A percentile compares a stretch with the other conserved stretches of the same genome.
Evolutionary conservation across 495 filamentous ascomycete genomes (phyloP).

Genomic region (Neurospora africana): DNA sequence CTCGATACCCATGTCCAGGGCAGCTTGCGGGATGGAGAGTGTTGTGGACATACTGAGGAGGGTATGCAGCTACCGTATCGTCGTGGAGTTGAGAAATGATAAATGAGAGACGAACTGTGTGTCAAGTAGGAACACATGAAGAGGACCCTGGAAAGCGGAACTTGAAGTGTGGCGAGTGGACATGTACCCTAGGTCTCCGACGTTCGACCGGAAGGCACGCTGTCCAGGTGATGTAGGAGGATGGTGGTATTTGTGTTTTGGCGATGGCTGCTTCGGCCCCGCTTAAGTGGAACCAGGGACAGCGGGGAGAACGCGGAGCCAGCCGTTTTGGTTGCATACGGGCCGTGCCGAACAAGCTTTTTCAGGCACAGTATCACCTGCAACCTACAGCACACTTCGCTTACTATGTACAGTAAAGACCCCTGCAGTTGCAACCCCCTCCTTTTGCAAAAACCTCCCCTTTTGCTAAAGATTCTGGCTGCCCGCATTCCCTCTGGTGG

Average conservation of each 20-base stretch:
- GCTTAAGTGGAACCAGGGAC: not conserved
- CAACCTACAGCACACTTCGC: not conserved
- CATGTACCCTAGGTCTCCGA: not conserved
- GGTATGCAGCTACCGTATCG: not conserved
- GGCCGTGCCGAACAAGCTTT: not conserved
- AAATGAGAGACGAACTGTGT: not conserved
- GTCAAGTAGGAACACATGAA: not conserved
- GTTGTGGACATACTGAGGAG: not conserved
- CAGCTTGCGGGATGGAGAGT: not conserved
- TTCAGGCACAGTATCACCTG: not conserved
- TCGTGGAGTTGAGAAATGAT: not conserved
- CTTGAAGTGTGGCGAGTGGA: not conserved
- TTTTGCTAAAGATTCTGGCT: too few species aligned
- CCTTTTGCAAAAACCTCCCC: too few species aligned
- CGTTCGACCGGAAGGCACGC: not conserved
- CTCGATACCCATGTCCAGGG: not conserved
- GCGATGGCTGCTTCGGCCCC: not conserved
- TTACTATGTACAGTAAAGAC: too few species aligned
- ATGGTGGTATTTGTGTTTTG: not conserved
- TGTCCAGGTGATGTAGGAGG: not conserved
- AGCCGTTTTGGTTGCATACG: not conserved
- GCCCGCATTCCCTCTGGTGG: too few species aligned
- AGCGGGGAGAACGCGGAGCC: not conserved
- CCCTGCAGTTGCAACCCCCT: too few species aligned
- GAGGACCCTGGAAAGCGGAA: not conserved